These are phyloP conservation scores for Pilasporangium apinafurcum DNA, from an alignment of 352 stramenopile species.

Conservation along the genomic window DNA sequence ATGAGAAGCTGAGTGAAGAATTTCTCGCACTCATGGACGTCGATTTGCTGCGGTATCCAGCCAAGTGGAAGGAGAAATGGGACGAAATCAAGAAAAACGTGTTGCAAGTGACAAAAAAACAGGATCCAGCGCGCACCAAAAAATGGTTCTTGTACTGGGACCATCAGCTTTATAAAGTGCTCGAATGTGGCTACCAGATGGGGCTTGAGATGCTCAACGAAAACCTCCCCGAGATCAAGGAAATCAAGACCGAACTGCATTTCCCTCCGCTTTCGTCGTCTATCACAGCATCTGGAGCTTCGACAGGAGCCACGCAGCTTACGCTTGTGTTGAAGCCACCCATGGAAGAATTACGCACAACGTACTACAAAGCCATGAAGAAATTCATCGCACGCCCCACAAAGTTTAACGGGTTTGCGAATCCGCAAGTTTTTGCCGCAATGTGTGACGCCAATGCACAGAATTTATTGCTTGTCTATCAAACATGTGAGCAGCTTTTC, in stretches of 20 bases:
- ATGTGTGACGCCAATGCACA: slow-evolving; percentile 88
- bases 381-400: slow-evolving; percentile 91
- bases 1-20: slow-evolving; percentile 78
- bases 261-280: slow-evolving; percentile 26
- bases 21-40: slow-evolving; percentile 85
- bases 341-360: slow-evolving; percentile 89
- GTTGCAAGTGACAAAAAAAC: slow-evolving; percentile 63
- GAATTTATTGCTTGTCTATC: slow-evolving; percentile 87
- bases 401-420: slow-evolving; percentile 86
- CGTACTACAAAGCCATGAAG: slow-evolving; percentile 94
- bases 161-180: slow-evolving; percentile 93
- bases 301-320: background rate
- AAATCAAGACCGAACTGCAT: slow-evolving; percentile 71
- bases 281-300: background rate
- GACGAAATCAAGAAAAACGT: slow-evolving; percentile 79
- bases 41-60: slow-evolving; percentile 80
- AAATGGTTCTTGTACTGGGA: slow-evolving; percentile 94
- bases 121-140: slow-evolving; percentile 70
- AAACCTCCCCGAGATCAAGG: slow-evolving; percentile 87
- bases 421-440: slow-evolving; percentile 73
- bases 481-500: slow-evolving; percentile 90
- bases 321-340: slow-evolving; percentile 86
- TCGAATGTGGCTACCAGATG: slow-evolving; percentile 92
- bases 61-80: slow-evolving; percentile 86
- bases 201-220: slow-evolving; percentile 94